A percentile compares a stretch with the other conserved stretches of the same genome.
Evolutionary conservation across 352 stramenopile species (phyloP).

Genomic region (Pythium rishiriense): DNA sequence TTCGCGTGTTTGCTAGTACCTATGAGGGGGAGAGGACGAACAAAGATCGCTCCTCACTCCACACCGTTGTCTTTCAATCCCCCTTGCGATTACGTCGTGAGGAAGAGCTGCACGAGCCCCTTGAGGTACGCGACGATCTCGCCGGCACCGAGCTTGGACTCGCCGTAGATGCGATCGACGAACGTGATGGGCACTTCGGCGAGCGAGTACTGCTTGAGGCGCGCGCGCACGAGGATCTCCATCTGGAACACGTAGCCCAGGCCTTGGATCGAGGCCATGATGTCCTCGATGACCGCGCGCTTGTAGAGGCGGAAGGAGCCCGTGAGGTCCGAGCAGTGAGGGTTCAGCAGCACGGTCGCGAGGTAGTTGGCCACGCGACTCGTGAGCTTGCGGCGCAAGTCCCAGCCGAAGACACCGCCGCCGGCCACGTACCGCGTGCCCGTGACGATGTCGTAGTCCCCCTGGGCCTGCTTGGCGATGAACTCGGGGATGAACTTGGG

Average conservation of each 20-base stretch:
- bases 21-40: too few relatives aligned
- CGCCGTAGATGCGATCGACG: slow-evolving; percentile 98
- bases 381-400: slow-evolving; percentile 95
- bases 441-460: slow-evolving; percentile 95
- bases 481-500: slow-evolving; percentile 97
- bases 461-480: slow-evolving; percentile 74
- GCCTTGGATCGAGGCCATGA: slow-evolving; percentile 90
- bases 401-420: slow-evolving; percentile 96
- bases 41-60: not conserved
- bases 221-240: slow-evolving; percentile 97
- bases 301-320: slow-evolving; percentile 98
- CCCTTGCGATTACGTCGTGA: slow-evolving; percentile 89
- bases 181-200: slow-evolving; percentile 98
- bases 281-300: slow-evolving; percentile 92
- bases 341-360: slow-evolving; percentile 95
- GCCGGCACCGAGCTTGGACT: slow-evolving; percentile 97
- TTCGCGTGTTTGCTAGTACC: too few relatives aligned
- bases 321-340: slow-evolving; percentile 95
- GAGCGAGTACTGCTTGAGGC: slow-evolving; percentile 90
- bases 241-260: slow-evolving; percentile 99
- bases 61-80: not conserved
- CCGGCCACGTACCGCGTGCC: slow-evolving; percentile 94
- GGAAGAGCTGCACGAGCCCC: slow-evolving; percentile 94
- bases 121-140: slow-evolving; percentile 98
- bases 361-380: slow-evolving; percentile 98